Evolutionary conservation across 345 rosid genomes (phyloP).

Genomic region (Streptanthus diversifolius): DNA sequence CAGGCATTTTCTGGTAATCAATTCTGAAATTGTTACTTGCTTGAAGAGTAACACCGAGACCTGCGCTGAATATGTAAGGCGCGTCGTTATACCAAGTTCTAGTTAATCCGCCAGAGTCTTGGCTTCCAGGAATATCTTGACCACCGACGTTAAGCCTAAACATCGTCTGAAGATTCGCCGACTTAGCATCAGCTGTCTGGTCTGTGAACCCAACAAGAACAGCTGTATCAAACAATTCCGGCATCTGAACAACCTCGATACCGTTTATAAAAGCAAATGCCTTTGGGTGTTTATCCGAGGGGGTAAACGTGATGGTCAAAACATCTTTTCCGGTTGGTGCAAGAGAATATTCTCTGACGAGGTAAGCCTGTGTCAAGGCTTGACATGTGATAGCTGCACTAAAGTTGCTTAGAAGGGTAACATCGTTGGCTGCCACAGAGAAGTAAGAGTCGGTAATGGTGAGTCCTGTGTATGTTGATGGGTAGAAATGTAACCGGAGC

Average conservation of each 20-base stretch:
- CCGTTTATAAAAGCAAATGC: slow-evolving; percentile 72
- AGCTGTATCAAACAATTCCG: slow-evolving; percentile 51
- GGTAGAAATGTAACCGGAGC: slow-evolving; percentile 64
- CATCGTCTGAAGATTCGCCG: slow-evolving; percentile 53
- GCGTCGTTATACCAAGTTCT: slow-evolving; percentile 77
- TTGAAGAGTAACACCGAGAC: slow-evolving; percentile 38
- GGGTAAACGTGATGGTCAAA: slow-evolving; percentile 50
- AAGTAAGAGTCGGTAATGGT: slow-evolving; percentile 54
- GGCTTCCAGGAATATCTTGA: slow-evolving; percentile 45
- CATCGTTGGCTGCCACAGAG: slow-evolving; percentile 44
- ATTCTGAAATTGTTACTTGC: slow-evolving; percentile 28
- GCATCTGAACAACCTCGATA: slow-evolving; percentile 56
- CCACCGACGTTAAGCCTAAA: slow-evolving; percentile 73
- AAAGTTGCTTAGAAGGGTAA: slow-evolving; percentile 64
- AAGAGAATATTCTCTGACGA: slow-evolving; percentile 59
- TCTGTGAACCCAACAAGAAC: slow-evolving; percentile 52
- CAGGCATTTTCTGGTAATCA: slow-evolving; percentile 39
- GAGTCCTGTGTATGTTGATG: slow-evolving; percentile 48
- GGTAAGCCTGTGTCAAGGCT: slow-evolving; percentile 64
- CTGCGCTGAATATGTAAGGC: slow-evolving; percentile 54
- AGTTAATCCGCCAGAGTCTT: slow-evolving; percentile 53
- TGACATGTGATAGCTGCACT: slow-evolving; percentile 68
- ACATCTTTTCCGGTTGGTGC: slow-evolving; percentile 36
- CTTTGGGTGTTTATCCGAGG: slow-evolving; percentile 39
- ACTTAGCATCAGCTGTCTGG: slow-evolving; percentile 32